These are phyloP conservation scores for Boeremia exigua DNA, from an alignment of 2,329 filamentous ascomycete genomes.

Conservation along the genomic window DNA sequence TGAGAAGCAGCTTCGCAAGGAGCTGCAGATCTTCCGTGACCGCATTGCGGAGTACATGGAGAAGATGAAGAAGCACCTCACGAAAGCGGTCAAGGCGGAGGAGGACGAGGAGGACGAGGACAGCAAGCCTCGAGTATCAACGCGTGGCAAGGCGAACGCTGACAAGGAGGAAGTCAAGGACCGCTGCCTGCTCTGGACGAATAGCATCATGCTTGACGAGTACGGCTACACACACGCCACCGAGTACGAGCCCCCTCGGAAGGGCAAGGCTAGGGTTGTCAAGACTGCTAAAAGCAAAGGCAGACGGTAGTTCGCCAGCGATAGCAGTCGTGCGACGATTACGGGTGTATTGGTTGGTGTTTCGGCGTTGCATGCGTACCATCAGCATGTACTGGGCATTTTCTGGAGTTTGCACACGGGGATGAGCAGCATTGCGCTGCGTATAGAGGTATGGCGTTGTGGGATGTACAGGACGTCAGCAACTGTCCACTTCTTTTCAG, in stretches of 20 bases:
- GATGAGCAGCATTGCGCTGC: neutral
- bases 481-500: neutral
- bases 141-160: slow-evolving; percentile 66
- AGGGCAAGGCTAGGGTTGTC: slow-evolving; percentile 51
- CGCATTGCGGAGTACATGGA: slow-evolving; percentile 81
- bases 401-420: slow-evolving; percentile 24
- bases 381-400: slow-evolving; percentile 25
- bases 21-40: slow-evolving; percentile 77
- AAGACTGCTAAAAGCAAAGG: slow-evolving; percentile 40
- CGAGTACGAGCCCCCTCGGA: slow-evolving; percentile 55
- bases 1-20: slow-evolving; percentile 86
- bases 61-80: slow-evolving; percentile 75
- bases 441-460: slow-evolving; percentile 5
- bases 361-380: slow-evolving; percentile 32
- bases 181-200: slow-evolving; percentile 70
- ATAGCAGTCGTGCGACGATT: slow-evolving; percentile 10
- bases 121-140: slow-evolving; percentile 63
- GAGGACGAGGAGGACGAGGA: slow-evolving; percentile 55
- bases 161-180: slow-evolving; percentile 60
- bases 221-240: slow-evolving; percentile 67
- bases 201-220: slow-evolving; percentile 64
- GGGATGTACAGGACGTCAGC: neutral
- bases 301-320: slow-evolving; percentile 25
- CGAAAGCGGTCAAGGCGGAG: slow-evolving; percentile 57
- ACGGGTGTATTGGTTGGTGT: slow-evolving; percentile 30